Percentiles rank a stretch among this genome's conserved stretches.
Evolutionary conservation across 768 basidiomycete species (phyloP).

Genomic region (Phlebiopsis flavidoalba): DNA sequence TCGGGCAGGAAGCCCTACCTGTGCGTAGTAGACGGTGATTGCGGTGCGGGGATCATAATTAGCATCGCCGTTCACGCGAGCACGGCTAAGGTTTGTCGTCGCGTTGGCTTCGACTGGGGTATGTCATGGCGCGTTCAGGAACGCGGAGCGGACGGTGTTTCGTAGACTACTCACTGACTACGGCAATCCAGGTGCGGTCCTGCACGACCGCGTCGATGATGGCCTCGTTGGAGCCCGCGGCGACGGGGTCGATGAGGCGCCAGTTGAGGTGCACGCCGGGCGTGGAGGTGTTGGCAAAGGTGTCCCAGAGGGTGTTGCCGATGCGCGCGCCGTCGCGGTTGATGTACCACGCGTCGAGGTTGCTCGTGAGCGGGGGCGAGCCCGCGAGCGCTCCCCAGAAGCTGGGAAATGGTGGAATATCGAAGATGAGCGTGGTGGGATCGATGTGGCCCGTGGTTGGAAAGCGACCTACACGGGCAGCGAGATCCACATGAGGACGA

Average conservation of each 20-base stretch:
- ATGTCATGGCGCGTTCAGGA: neutral
- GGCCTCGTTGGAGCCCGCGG: slow-evolving; percentile 22
- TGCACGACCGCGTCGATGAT: slow-evolving; percentile 31
- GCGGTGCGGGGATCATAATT: slow-evolving; percentile 31
- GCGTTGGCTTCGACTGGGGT: slow-evolving; percentile 31
- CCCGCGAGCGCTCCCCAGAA: slow-evolving; percentile 23
- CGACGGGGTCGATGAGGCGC: slow-evolving; percentile 15
- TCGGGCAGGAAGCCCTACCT: slow-evolving; percentile 19
- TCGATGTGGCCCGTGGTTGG: slow-evolving; percentile 6
- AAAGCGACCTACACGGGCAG: slow-evolving; percentile 33
- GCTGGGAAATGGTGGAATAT: slow-evolving; percentile 14
- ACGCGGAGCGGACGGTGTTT: neutral
- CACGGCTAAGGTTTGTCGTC: slow-evolving; percentile 24
- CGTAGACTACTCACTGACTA: slow-evolving; percentile 29
- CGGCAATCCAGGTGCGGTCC: slow-evolving; percentile 36
- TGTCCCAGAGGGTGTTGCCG: slow-evolving; percentile 26
- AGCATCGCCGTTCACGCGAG: slow-evolving; percentile 32
- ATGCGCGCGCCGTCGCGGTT: slow-evolving; percentile 33
- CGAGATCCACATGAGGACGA: slow-evolving; percentile 35
- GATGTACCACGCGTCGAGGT: slow-evolving; percentile 35
- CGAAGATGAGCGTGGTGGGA: neutral
- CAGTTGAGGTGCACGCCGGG: slow-evolving; percentile 21
- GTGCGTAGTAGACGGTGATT: slow-evolving; percentile 37
- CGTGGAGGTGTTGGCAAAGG: slow-evolving; percentile 20
- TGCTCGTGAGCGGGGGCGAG: slow-evolving; percentile 17